Evolutionary conservation across 2,329 filamentous ascomycete species (phyloP), one percentile per base, ranked within the genome.

Genomic region (Penicillium rolfsii): DNA sequence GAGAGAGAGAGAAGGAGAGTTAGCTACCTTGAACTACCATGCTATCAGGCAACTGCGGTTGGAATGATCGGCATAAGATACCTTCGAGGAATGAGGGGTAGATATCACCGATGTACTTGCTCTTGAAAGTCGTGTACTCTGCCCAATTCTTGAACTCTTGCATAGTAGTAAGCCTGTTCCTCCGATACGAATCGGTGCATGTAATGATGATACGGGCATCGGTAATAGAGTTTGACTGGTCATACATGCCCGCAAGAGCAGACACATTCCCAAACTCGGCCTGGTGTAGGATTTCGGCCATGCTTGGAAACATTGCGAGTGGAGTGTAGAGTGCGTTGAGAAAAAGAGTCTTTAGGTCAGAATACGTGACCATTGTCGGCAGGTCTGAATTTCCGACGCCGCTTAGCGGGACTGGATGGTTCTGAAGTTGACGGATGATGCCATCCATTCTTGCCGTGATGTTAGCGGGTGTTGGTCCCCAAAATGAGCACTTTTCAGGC

Each of bases 231-330:
- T 46, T 62, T 46, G 40, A 64, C 41, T 53, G 28, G 30, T 63
- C 58, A 53, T 48, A 62, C 49, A 56, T 46, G 38, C 41, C 55
- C 16, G 58, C 59, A 53, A 67, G 63, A 41, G 52, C 59, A 48
- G 57, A 62, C 3, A 56, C 49, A 24, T 67, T 49, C n/a, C 65
- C 59, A 52, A 7, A 5, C 40, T 64, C 63, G 11, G 43, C 33
- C n/a, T 65, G 58, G 36, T 75, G 67, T n/a, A 84, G 72, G 2
- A 80, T 75, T 3, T 65, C 57, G 16, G 84, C 82, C 45, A 85
- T 74, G 24, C 61, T 65, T 24, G 73, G 73, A 61, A 84, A 83
- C 43, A 70, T 70, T 53, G 65, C 64, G 6, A 82, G 74, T 16
- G 43, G 43, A 14, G 12, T 28, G 43, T 46, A 46, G 12, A 46